These are phyloP conservation scores for Hibiscus trionum DNA, from an alignment of 345 rosid genomes.

Conservation along the genomic window DNA sequence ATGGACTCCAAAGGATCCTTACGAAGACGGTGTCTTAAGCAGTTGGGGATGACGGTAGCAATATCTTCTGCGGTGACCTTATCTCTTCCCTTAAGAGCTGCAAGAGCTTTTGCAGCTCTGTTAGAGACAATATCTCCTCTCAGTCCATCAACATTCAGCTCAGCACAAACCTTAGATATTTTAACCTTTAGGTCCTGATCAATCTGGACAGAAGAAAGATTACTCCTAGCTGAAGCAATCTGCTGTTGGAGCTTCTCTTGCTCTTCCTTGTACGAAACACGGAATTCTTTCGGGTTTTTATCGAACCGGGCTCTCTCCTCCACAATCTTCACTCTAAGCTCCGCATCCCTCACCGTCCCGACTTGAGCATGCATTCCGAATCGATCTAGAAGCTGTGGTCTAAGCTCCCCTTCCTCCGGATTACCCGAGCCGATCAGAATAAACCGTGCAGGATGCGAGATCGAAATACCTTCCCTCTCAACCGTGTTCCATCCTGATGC, in stretches of 20 bases:
- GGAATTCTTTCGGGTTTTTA: constrained; percentile 74
- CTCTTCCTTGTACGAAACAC: constrained; percentile 57
- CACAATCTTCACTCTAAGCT: constrained; percentile 83
- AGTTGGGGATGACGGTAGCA: constrained; percentile 92
- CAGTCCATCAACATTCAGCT: constrained; percentile 88
- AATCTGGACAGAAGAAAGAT: constrained; percentile 69
- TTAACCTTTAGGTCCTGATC: constrained; percentile 77
- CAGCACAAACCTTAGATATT: constrained; percentile 88
- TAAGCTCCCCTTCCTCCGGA: constrained; percentile 89
- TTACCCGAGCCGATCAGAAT: constrained; percentile 91
- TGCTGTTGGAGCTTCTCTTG: constrained; percentile 92
- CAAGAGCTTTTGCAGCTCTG: constrained; percentile 92
- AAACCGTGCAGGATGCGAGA: constrained; percentile 88
- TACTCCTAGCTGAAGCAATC: constrained; percentile 55
- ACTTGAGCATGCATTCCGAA: constrained; percentile 98
- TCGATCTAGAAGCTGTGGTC: constrained; percentile 87
- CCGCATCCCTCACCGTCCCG: constrained; percentile 81
- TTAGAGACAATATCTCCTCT: constrained; percentile 93
- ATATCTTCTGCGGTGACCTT: constrained; percentile 73
- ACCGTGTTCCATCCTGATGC: constrained; percentile 97
- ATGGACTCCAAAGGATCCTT: constrained; percentile 96
- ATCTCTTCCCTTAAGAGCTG: constrained; percentile 80
- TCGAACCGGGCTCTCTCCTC: constrained; percentile 88
- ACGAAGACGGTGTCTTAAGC: constrained; percentile 92
- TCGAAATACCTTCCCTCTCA: constrained; percentile 92